Evolutionary conservation across 2,329 filamentous ascomycete genomes (phyloP), one percentile per base, ranked within the genome.

Genomic region (Parasarocladium wereldwijsianum): DNA sequence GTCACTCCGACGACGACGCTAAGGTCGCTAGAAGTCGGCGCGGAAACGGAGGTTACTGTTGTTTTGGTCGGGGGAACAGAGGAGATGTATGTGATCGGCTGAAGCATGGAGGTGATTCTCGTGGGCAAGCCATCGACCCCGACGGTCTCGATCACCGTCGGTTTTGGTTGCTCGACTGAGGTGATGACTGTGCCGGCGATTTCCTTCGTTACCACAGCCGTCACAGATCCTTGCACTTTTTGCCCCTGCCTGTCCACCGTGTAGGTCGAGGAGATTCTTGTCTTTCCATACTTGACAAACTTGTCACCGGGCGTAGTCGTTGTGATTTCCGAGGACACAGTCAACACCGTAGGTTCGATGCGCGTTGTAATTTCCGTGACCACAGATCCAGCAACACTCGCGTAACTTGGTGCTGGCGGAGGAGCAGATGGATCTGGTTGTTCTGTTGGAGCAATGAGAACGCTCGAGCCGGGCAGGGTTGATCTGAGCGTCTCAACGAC

Each of bases 221-320:
- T 29, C 17, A 21, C 12, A 8, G 26, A n/a, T 11, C 26, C 26
- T 14, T 29, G 17, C n/a, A 29, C 26, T 19, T 29, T 29, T 13
- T 19, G 20, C 5, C 26, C 26, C 12, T 29, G 26, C 4, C 26
- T 8, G 12, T 29, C 26, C 4, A 29, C 16, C 4, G 26, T 29
- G 18, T 21, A 29, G 8, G 26, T 29, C n/a, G 26, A 29, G 9
- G 26, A 29, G 18, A 29, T 29, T 4, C n/a, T 29, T 8, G 26
- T 29, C 16, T 21, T 20, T 5, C 26, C 26, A 12, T 16, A 14
- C 18, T 29, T 6, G 17, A 29, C 26, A 19, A 29, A 29, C 18
- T 15, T 29, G 15, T 29, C 26, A 11, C 26, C 26, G 8, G 26
- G 26, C 17, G 14, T 29, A 6, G 18, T 21, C n/a, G 26, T 29